Evolutionary conservation across 208 protist species (phyloP).

Genomic region (Phytomonas sp.): DNA sequence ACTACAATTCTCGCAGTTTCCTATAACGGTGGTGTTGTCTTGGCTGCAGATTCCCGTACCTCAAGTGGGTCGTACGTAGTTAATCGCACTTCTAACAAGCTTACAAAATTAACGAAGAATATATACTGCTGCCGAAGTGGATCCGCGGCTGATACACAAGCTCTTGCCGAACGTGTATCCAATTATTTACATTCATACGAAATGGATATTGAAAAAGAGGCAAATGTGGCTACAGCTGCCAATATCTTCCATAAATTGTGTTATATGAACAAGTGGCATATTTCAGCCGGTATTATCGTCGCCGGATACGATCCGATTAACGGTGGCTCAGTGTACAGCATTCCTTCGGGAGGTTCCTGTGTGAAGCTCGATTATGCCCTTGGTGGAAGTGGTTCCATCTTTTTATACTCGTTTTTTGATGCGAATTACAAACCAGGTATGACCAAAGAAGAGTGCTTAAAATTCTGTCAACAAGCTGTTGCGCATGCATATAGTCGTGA

Average conservation of each 20-base stretch:
- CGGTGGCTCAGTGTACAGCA: constrained; percentile 95
- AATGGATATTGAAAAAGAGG: constrained; percentile 79
- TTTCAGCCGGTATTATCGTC: constrained; percentile 96
- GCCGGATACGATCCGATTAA: constrained; percentile 95
- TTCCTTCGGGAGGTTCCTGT: constrained; percentile 92
- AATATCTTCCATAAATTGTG: constrained; percentile 94
- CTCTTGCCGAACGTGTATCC: constrained; percentile 87
- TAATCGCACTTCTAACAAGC: constrained; percentile 96
- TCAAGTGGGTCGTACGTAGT: constrained; percentile 96
- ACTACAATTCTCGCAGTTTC: constrained; percentile 98
- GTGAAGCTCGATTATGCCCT: constrained; percentile 93
- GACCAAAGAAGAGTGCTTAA: constrained; percentile 93
- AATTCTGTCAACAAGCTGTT: constrained; percentile 93
- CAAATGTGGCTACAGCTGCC: constrained; percentile 93
- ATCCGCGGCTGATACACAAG: constrained; percentile 97
- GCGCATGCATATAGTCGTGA: constrained; percentile 97
- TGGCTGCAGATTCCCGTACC: constrained; percentile 96
- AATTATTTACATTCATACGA: constrained; percentile 91
- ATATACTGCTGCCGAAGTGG: constrained; percentile 98
- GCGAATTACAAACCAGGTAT: constrained; percentile 94
- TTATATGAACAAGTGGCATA: constrained; percentile 96
- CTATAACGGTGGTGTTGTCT: constrained; percentile 94
- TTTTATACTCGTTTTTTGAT: constrained; percentile 98
- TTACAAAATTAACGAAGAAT: constrained; percentile 93
- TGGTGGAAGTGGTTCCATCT: constrained; percentile 96